Conservation (phyloP, 805 yeast genomes). For the Alloascoidea africana region DNA sequence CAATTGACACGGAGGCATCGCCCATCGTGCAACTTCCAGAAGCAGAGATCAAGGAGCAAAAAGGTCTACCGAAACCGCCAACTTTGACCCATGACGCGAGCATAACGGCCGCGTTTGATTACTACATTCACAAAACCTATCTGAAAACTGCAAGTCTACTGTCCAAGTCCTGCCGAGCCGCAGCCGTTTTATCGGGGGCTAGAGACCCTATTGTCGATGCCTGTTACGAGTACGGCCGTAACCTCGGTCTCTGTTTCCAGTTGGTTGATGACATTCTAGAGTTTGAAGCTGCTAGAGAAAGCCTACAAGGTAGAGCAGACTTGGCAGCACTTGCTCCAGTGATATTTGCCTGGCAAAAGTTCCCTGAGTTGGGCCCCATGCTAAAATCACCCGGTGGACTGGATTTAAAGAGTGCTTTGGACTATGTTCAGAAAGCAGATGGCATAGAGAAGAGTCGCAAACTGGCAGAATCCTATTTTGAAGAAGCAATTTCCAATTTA, state of each 20-base stretch:
- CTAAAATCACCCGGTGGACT: slow-evolving; percentile 73
- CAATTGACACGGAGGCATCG: slow-evolving; percentile 30
- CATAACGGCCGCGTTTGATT: slow-evolving; percentile 85
- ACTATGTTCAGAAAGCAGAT: slow-evolving; percentile 49
- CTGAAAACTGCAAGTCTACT: slow-evolving; percentile 88
- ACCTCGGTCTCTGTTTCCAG: slow-evolving; percentile 90
- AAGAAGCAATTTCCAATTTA: slow-evolving; percentile 58
- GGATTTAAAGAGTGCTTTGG: slow-evolving; percentile 70
- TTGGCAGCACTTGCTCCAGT: no score
- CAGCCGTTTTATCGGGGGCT: slow-evolving; percentile 87
- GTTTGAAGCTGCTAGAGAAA: no score
- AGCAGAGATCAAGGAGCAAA: not conserved
- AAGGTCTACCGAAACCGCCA: not conserved
- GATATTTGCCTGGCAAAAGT: slow-evolving; percentile 82
- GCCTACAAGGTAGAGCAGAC: no score
- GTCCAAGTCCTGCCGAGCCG: slow-evolving; percentile 85
- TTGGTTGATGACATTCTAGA: slow-evolving; percentile 92
- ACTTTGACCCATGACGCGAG: slow-evolving; percentile 41
- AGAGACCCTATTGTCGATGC: slow-evolving; percentile 60
- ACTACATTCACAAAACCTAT: slow-evolving; percentile 89
- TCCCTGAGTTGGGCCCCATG: slow-evolving; percentile 70
- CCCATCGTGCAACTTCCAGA: slow-evolving; percentile 14
- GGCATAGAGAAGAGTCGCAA: slow-evolving; percentile 67
- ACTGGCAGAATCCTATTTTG: slow-evolving; percentile 69
- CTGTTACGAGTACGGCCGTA: slow-evolving; percentile 84